Evolutionary conservation across 805 yeast genomes (phyloP).

Genomic region (Scheffersomyces spartinae): DNA sequence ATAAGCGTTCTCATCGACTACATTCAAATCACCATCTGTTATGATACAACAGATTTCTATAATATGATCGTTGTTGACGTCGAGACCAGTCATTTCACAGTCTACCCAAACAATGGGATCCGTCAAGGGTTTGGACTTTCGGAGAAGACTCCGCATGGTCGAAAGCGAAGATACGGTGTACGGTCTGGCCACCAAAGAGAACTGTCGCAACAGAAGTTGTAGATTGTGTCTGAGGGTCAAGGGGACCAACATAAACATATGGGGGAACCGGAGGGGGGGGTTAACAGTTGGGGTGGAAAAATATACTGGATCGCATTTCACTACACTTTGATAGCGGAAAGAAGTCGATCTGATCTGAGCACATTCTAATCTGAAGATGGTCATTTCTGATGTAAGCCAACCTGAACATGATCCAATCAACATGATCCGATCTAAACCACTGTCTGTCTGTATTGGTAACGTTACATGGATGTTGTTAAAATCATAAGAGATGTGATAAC

Average conservation of each 20-base stretch:
- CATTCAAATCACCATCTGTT: conserved; percentile 71
- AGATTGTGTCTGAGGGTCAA: neutral
- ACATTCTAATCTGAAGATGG: no score
- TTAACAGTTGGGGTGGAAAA: neutral
- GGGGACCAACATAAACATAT: conserved; percentile 3
- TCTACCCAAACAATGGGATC: conserved; percentile 81
- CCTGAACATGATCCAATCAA: no score
- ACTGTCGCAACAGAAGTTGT: neutral
- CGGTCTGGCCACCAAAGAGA: neutral
- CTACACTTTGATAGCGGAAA: no score
- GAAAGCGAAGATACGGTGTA: neutral
- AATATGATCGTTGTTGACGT: conserved; percentile 68
- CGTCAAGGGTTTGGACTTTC: conserved; percentile 2
- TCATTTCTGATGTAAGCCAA: no score
- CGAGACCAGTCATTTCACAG: conserved; percentile 97
- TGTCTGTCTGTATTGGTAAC: no score
- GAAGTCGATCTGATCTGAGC: no score
- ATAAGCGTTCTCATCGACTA: conserved; percentile 61
- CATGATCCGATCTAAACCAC: no score
- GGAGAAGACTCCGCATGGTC: neutral
- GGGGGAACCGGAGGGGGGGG: neutral
- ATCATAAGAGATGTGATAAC: no score
- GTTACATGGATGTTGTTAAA: no score
- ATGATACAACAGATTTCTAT: conserved; percentile 87
- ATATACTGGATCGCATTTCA: no score